Base-by-base conservation (phyloP, 2,329 filamentous ascomycete species). In the Gaeumannomyces tritici region DNA sequence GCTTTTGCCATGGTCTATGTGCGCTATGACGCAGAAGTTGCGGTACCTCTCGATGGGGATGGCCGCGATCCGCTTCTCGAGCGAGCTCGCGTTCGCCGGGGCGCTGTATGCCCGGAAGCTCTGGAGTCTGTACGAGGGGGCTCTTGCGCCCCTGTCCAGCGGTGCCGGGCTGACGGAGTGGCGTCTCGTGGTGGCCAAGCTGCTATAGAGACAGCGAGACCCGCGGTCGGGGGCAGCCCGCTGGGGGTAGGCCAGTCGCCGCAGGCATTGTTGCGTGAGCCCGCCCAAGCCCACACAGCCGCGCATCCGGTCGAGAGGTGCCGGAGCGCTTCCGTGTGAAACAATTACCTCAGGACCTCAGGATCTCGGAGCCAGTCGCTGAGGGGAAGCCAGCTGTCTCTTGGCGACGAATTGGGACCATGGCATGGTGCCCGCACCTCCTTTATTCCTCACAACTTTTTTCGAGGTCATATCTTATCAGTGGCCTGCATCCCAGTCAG, bases 1-100 rank as follows among this genome's bases (percentile, higher is more conserved):
- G 72, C 90, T 96, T 77, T 99, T 99, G 70, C 95, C 95, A 86
- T 99, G 95, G 74, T 99, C 95, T 72, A 99, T 96, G 74, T 99
- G 95, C 12, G 95, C 95, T 61, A 99, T 93, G 70, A 99, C 98
- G 76, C 95, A 99, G 74, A 99, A 99, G 75, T 99, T 99, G 66
- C 95, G 89, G 68, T 86, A 93, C 26, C 90, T 84, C 63, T 89
- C 85, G 69, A 93, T 88, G 2, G 90, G 90, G 62, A 93, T 93
- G 7, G 84, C 85, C 21, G 86, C 80, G 64, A 93, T 92, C 66
- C 86, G 82, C 56, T 75, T 73, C 68, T 85, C 82, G 62, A 85
- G 75, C 26, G 80, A 79, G 33, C 67, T 68, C 5, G 42, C 42
- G 21, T 51, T 51, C 42, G 42, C 42, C 5, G 42, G 42, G 21